Percentiles rank a stretch among this genome's conserved stretches.
These are phyloP conservation scores for Curvularia lunata DNA, from an alignment of 2,329 filamentous ascomycete genomes.

Conservation along the genomic window DNA sequence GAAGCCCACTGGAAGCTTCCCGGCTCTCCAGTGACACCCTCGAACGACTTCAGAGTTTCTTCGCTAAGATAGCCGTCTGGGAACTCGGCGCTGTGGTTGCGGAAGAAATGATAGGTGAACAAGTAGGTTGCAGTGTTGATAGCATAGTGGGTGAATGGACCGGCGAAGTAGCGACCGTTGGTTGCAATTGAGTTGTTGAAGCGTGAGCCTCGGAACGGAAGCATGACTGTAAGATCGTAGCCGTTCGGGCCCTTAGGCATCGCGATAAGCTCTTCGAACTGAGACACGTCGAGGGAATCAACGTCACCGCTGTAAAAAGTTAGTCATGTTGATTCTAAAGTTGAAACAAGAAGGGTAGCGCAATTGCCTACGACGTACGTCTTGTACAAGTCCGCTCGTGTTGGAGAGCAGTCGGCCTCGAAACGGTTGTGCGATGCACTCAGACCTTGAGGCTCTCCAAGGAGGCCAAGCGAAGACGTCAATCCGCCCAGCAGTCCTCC, in stretches of 20 bases:
- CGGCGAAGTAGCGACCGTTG: slow-evolving; percentile 22
- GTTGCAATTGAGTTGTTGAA: slow-evolving; percentile 27
- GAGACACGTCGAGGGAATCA: slow-evolving; percentile 1
- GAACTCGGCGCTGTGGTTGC: slow-evolving; percentile 29
- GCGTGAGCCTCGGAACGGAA: slow-evolving; percentile 22
- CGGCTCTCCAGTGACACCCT: slow-evolving; percentile 25
- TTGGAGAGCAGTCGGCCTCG: slow-evolving; percentile 27
- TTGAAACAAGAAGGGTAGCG: no score
- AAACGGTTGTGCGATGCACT: slow-evolving; percentile 27
- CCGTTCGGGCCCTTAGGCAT: slow-evolving; percentile 8
- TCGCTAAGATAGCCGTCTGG: slow-evolving; percentile 25
- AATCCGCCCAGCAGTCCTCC: slow-evolving; percentile 23
- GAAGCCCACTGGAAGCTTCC: slow-evolving; percentile 26
- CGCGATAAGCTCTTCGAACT: slow-evolving; percentile 8
- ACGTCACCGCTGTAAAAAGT: slow-evolving; percentile 1
- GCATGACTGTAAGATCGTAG: slow-evolving; percentile 8
- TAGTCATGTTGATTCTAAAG: neutral
- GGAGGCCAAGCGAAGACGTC: slow-evolving; percentile 20
- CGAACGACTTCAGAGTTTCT: slow-evolving; percentile 27
- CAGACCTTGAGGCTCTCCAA: slow-evolving; percentile 22
- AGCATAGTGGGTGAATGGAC: slow-evolving; percentile 26
- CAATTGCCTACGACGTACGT: slow-evolving; percentile 1
- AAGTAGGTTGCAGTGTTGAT: slow-evolving; percentile 18
- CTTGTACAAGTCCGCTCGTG: slow-evolving; percentile 14
- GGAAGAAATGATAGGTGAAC: slow-evolving; percentile 23